A percentile compares a stretch with the other conserved stretches of the same genome.
These are phyloP conservation scores for Solanum hybrid DNA, from an alignment of 305 asterid species.

Conservation along the genomic window DNA sequence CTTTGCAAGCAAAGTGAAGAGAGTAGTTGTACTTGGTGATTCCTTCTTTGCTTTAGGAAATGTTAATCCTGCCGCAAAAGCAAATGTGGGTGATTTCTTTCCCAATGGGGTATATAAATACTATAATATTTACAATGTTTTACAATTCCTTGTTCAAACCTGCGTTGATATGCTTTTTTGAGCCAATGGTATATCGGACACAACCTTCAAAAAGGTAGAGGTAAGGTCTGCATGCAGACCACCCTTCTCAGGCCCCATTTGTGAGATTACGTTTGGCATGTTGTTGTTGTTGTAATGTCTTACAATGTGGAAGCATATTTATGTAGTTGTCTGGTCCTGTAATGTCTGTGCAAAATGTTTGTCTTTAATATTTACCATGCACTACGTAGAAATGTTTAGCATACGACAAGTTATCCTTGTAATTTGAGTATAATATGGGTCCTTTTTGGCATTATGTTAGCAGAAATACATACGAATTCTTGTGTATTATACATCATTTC, in stretches of 20 bases:
- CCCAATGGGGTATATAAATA: background rate
- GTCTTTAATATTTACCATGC: background rate
- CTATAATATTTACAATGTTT: background rate
- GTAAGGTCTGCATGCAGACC: too few species aligned
- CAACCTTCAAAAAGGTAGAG: background rate
- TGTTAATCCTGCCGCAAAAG: constrained; percentile 92
- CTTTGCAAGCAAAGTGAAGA: too few species aligned
- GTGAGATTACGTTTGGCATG: background rate
- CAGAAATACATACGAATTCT: background rate
- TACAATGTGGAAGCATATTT: background rate
- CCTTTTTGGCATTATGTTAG: background rate
- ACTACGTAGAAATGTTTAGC: background rate
- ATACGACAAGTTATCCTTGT: background rate
- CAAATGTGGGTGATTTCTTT: constrained; percentile 45
- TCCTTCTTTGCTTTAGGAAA: too few species aligned
- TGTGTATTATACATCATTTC: background rate
- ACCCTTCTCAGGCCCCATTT: background rate
- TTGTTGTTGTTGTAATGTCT: background rate
- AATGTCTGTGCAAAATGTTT: background rate
- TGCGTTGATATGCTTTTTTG: background rate
- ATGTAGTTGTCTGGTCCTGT: background rate
- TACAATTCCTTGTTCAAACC: background rate
- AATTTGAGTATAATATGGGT: background rate
- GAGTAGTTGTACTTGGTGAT: too few species aligned
- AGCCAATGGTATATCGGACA: background rate